Evolutionary conservation across 225 moss, liverwort and hornwort species (phyloP).

Genomic region (Straminergon stramineum): DNA sequence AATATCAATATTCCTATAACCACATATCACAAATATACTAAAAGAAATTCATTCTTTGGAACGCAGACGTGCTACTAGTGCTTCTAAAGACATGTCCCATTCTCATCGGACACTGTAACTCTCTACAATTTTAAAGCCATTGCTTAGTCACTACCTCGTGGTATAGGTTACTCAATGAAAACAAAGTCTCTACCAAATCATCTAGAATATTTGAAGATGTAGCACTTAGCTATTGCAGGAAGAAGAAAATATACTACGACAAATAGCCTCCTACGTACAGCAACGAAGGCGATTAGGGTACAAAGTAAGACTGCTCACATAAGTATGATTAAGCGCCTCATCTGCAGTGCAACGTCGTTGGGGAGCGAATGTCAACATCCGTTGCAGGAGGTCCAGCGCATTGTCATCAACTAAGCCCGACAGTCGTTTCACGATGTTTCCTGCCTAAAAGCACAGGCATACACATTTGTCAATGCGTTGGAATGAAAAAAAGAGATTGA

Average conservation of each 20-base stretch:
- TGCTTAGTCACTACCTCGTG: background rate
- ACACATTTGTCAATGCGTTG: background rate
- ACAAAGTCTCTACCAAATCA: background rate
- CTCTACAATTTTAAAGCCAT: background rate
- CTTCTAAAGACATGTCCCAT: background rate
- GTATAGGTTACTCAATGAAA: background rate
- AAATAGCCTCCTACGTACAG: background rate
- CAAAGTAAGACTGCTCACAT: conserved; percentile 31
- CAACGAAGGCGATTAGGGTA: background rate
- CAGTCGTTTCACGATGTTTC: conserved; percentile 59
- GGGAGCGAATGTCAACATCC: conserved; percentile 94
- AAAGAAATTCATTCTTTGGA: background rate
- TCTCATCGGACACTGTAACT: background rate
- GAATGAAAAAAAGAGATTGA: background rate
- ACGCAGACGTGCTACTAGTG: background rate
- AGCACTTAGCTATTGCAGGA: background rate
- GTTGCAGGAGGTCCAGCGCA: conserved; percentile 75
- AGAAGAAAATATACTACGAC: background rate
- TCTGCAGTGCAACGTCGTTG: conserved; percentile 90
- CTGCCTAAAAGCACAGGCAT: conserved; percentile 39
- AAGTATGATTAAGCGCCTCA: conserved; percentile 81
- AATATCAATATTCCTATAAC: background rate
- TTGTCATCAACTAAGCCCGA: conserved; percentile 73
- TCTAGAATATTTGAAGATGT: background rate
- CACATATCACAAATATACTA: background rate